Percentiles rank a stretch among this genome's conserved stretches.
These are phyloP conservation scores for Furcasterigmium sp. DNA, from an alignment of 2,329 filamentous ascomycete genomes.

Conservation along the genomic window DNA sequence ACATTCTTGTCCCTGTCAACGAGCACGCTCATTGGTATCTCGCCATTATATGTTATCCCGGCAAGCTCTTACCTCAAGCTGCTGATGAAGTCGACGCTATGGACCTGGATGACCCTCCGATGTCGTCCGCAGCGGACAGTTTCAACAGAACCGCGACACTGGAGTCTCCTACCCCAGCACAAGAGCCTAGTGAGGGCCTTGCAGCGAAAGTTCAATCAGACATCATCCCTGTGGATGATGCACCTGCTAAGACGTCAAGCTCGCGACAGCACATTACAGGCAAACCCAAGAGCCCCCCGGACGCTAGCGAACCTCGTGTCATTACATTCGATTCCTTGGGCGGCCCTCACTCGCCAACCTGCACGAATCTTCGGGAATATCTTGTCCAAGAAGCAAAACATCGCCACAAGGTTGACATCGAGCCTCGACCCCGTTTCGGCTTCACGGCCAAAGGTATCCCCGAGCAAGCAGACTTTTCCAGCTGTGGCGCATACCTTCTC, in stretches of 20 bases:
- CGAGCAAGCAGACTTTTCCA: slow-evolving; percentile 74
- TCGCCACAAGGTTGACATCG: slow-evolving; percentile 44
- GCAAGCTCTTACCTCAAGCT: slow-evolving; percentile 44
- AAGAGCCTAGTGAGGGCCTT: no score
- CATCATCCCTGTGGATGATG: no score
- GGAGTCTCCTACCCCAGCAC: no score
- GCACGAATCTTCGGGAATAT: slow-evolving; percentile 69
- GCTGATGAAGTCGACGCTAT: no score
- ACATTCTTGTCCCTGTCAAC: slow-evolving; percentile 88
- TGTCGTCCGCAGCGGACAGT: no score
- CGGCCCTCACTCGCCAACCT: slow-evolving; percentile 56
- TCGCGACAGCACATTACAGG: slow-evolving; percentile 10
- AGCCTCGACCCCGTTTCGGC: slow-evolving; percentile 28
- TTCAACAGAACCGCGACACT: no score
- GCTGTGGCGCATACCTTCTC: slow-evolving; percentile 84
- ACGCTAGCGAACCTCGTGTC: slow-evolving; percentile 59
- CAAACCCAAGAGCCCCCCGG: slow-evolving; percentile 27
- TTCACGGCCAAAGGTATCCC: slow-evolving; percentile 74
- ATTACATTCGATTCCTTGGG: slow-evolving; percentile 85
- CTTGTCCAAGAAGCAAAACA: slow-evolving; percentile 65
- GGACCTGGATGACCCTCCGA: no score
- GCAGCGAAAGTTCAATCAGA: no score
- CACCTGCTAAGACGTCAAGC: slow-evolving; percentile 6
- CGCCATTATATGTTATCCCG: slow-evolving; percentile 88
- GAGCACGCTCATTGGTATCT: slow-evolving; percentile 88